Evolutionary conservation across 169 alveolate genomes (phyloP), one percentile per base, ranked within the genome.

Genomic region (Plasmodium coatneyi): DNA sequence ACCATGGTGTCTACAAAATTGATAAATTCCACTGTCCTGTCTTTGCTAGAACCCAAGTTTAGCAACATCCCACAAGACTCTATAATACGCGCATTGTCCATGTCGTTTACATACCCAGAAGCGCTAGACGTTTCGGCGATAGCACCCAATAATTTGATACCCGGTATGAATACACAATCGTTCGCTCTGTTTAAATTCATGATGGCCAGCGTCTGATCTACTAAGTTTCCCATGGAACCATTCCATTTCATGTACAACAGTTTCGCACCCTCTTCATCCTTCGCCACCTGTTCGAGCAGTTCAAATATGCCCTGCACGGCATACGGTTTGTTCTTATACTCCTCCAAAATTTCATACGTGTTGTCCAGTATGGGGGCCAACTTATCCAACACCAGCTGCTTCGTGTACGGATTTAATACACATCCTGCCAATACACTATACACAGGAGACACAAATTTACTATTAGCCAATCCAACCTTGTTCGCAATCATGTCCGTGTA

Each of bases 361-460:
- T 86, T 93, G 72, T 83, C 95, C 70, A 95, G 78, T 71, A 95
- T 22, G 5, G 80, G 56, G 30, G 96, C 95, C 2, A 95, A 92
- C 34, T 89, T 92, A 86, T 95, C 97, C 28, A 92, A 43, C 43
- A 95, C 93, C 25, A 95, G 74, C 16, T 95, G 96, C 94, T 92
- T 92, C 83, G 97, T 95, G 81, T 97, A 96, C 14, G 96, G 89
- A 91, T 97, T 97, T 46, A 95, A 89, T n/a, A 93, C 96, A 74
- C 98, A 97, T 25, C 97, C 97, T 22, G 97, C 95, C 52, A 97
- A 83, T 16, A 97, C 96, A 41, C 97, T 83, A 94, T 95, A 97
- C 16, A 97, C 97, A 56, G 97, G 96, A 22, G 96, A 92, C 71
- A 97, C 86, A 91, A 96, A 96, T 80, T 93, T 95, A 46, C 71